phyloP scores from a whole-genome alignment of 176 grass and related monocot species.

The Phoenix dactylifera region DNA sequence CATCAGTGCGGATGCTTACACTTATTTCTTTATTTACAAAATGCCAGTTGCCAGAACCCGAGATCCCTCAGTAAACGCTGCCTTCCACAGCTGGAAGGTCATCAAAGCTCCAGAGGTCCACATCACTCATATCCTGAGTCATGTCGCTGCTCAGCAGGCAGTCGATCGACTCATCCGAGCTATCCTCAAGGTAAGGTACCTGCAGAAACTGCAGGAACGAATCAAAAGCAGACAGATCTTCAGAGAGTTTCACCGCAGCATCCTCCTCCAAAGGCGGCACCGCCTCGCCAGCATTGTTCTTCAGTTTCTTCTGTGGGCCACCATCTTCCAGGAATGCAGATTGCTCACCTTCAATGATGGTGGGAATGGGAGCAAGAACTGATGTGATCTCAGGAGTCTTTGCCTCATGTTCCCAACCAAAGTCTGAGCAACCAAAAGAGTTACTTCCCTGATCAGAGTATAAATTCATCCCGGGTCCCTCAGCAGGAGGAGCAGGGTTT shows the following conservation, averaged over 20 bases:
- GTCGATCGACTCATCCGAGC: conserved; percentile 35
- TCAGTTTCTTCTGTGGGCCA: conserved; percentile 2
- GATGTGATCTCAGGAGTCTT: conserved; percentile 17
- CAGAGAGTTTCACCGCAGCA: conserved; percentile 23
- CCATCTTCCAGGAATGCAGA: neutral
- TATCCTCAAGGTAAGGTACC: conserved; percentile 27
- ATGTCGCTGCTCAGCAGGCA: conserved; percentile 39
- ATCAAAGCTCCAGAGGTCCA: conserved; percentile 29
- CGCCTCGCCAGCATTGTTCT: neutral
- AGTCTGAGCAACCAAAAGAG: conserved; percentile 9
- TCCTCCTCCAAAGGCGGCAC: conserved; percentile 25
- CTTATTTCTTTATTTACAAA: conserved; percentile 7
- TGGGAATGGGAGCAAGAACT: neutral
- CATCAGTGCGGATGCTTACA: neutral
- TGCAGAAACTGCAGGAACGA: conserved; percentile 50
- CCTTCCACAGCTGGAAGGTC: too few species aligned
- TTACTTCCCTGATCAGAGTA: conserved; percentile 17
- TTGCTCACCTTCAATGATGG: neutral
- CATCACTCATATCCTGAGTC: conserved; percentile 35
- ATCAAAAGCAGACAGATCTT: conserved; percentile 44
- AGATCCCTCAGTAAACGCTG: too few species aligned
- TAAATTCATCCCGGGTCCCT: neutral
- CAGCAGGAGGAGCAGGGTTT: neutral
- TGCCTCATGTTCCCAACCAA: neutral
- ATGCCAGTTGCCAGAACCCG: too few species aligned